These are phyloP conservation scores for Cryptococcus sp. DNA, from an alignment of 1,284 basidiomycete species.

Conservation along the genomic window DNA sequence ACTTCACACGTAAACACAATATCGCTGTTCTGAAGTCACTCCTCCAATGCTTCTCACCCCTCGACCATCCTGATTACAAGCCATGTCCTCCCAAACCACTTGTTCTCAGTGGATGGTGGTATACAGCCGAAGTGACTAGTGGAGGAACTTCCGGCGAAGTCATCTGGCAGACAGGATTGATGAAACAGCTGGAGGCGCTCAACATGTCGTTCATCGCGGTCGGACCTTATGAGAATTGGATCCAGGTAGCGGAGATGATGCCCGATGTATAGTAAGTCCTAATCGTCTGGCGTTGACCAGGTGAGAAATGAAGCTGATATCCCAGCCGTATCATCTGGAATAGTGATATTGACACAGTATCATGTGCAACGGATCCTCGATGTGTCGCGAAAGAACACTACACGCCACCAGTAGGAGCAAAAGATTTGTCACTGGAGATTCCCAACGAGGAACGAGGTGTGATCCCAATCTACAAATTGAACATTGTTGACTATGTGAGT, in stretches of 20 bases:
- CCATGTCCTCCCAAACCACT: conserved; percentile 30
- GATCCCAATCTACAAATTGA: conserved; percentile 38
- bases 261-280: conserved; percentile 33
- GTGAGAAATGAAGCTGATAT: background rate
- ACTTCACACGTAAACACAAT: conserved; percentile 22
- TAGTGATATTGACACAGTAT: conserved; percentile 21
- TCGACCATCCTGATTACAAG: conserved; percentile 2
- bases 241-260: conserved; percentile 31
- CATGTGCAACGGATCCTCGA: conserved; percentile 39
- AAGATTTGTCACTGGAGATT: conserved; percentile 21
- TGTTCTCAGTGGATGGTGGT: conserved; percentile 34
- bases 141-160: conserved; percentile 26
- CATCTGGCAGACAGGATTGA: conserved; percentile 28
- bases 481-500: conserved; percentile 39
- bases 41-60: conserved; percentile 26
- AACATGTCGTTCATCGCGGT: conserved; percentile 18
- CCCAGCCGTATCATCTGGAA: conserved; percentile 28
- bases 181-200: conserved; percentile 5
- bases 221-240: conserved; percentile 29
- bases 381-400: conserved; percentile 39
- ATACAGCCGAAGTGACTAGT: conserved; percentile 16
- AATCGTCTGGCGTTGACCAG: background rate
- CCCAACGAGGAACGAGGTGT: conserved; percentile 29
- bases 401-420: conserved; percentile 15
- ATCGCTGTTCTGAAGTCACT: conserved; percentile 17